Evolutionary conservation across 345 rosid species (phyloP).

Genomic region (Carallia pectinifolia): DNA sequence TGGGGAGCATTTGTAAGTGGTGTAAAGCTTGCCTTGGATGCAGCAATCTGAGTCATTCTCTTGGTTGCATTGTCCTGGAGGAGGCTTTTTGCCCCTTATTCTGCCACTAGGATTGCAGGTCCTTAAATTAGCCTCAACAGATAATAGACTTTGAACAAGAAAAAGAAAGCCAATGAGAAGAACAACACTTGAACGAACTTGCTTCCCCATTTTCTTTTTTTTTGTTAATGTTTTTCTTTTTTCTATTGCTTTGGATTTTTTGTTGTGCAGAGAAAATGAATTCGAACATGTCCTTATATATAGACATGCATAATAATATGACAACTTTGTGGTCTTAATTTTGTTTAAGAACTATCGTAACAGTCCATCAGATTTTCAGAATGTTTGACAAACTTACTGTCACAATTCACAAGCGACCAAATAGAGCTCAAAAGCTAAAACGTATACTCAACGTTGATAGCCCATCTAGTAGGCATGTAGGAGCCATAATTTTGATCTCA

Average conservation of each 20-base stretch:
- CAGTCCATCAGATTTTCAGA: background rate
- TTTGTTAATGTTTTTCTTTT: background rate
- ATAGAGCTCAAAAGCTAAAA: background rate
- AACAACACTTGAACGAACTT: background rate
- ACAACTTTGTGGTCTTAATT: too few relatives aligned
- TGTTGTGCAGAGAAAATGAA: too few relatives aligned
- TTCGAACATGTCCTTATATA: too few relatives aligned
- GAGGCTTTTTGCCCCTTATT: constrained; percentile 21
- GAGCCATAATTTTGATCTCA: too few relatives aligned
- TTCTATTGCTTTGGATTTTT: background rate
- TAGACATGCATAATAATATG: too few relatives aligned
- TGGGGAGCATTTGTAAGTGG: too few relatives aligned
- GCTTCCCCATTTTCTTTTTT: constrained; percentile 7
- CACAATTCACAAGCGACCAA: background rate
- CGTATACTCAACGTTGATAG: too few relatives aligned
- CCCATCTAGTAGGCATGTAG: too few relatives aligned
- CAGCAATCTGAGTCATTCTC: constrained; percentile 6
- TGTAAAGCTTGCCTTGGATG: too few relatives aligned
- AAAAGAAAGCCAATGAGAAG: background rate
- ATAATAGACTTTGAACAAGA: background rate
- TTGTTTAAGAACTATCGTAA: background rate
- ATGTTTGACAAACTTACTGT: background rate
- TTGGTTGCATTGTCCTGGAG: constrained; percentile 1
- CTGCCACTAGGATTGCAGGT: constrained; percentile 24
- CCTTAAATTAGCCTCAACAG: constrained; percentile 2